Percentiles rank a stretch among this genome's conserved stretches.
Conservation (phyloP, 2,329 filamentous ascomycete genomes). For the Pyrenochaeta sp. region DNA sequence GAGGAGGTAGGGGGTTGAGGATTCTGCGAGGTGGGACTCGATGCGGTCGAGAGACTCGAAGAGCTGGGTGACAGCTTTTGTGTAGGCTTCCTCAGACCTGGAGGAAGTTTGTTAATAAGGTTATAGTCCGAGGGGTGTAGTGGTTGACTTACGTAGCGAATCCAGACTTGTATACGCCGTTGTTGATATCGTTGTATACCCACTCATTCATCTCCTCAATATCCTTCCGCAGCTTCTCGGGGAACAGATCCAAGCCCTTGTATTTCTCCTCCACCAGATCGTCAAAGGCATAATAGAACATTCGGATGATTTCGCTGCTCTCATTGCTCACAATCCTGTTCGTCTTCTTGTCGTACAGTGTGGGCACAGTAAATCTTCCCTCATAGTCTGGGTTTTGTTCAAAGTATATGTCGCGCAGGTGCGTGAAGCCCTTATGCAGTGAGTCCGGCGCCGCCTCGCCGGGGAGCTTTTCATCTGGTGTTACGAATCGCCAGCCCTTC, state of each 20-base stretch:
- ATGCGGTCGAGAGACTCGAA: constrained; percentile 59
- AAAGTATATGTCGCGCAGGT: constrained; percentile 84
- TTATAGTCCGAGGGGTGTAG: background rate
- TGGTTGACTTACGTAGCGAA: constrained; percentile 55
- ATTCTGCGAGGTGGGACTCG: constrained; percentile 52
- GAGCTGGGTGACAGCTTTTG: constrained; percentile 53
- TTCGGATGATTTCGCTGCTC: constrained; percentile 89
- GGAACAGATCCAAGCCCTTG: constrained; percentile 55
- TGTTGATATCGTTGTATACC: constrained; percentile 62
- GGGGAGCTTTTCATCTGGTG: constrained; percentile 65
- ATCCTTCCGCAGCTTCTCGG: constrained; percentile 51
- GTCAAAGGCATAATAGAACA: constrained; percentile 86
- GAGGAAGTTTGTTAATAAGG: background rate
- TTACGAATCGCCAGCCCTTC: constrained; percentile 84
- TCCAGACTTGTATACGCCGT: constrained; percentile 60
- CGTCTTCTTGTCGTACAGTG: constrained; percentile 79
- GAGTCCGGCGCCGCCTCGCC: constrained; percentile 68
- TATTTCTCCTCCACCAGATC: constrained; percentile 55
- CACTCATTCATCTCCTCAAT: constrained; percentile 61
- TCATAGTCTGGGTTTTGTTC: constrained; percentile 72
- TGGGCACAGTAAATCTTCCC: constrained; percentile 87
- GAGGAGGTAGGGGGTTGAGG: constrained; percentile 56
- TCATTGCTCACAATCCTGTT: constrained; percentile 88
- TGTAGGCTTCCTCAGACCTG: constrained; percentile 59
- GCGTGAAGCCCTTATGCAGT: constrained; percentile 70